A percentile compares a stretch with the other conserved stretches of the same genome.
Conservation (phyloP, 495 filamentous ascomycete genomes). For the Tuber aestivum region DNA sequence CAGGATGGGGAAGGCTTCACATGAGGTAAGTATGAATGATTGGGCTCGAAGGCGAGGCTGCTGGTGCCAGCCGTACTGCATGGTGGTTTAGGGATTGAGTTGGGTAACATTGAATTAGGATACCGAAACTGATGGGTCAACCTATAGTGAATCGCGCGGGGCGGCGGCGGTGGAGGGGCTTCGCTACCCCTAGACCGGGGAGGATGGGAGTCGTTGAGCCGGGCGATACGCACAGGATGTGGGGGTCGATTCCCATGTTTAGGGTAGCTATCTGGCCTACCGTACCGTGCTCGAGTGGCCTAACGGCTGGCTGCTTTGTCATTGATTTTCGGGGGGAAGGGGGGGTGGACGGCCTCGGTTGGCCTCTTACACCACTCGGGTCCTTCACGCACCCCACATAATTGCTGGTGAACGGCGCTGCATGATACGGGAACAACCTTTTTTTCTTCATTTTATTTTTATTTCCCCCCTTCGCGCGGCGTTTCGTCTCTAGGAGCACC, state of each 20-base stretch:
- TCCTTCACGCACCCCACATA: background rate
- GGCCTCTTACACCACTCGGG: background rate
- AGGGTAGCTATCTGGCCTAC: background rate
- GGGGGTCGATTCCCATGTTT: background rate
- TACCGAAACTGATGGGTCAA: background rate
- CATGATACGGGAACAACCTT: background rate
- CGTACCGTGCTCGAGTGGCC: too few species aligned
- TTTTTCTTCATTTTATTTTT: background rate
- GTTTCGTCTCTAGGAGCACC: background rate
- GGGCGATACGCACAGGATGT: background rate
- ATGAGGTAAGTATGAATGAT: background rate
- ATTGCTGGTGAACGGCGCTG: too few species aligned
- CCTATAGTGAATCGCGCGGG: background rate
- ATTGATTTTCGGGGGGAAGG: background rate
- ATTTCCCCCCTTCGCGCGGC: background rate
- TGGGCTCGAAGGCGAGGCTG: background rate
- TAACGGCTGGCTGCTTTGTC: background rate
- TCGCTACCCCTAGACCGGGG: background rate
- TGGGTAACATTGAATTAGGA: background rate
- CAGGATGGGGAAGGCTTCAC: background rate
- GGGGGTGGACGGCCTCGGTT: background rate
- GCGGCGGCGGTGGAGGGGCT: background rate
- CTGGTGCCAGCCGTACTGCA: background rate
- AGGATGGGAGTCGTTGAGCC: background rate
- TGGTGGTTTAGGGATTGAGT: background rate